phyloP scores from a whole-genome alignment of 371 early-diverging fungal species.

The Rhizopus sp. region DNA sequence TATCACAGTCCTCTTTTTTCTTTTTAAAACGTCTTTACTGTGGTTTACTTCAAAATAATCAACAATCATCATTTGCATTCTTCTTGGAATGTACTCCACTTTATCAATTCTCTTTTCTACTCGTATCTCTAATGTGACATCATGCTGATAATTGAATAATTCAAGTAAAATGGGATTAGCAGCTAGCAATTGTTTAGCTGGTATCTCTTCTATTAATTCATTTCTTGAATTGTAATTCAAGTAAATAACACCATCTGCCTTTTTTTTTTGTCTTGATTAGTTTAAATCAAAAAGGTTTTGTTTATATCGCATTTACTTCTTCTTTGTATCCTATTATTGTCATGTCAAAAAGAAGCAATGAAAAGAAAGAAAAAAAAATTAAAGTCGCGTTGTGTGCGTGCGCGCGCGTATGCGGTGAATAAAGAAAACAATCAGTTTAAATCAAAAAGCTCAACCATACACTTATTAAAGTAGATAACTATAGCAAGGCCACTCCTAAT shows the following conservation, averaged over 20 bases:
- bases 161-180: constrained; percentile 17
- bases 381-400: too few relatives aligned
- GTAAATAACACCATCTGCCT: not conserved
- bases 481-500: too few relatives aligned
- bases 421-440: too few relatives aligned
- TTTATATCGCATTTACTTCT: too few relatives aligned
- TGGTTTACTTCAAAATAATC: constrained; percentile 30
- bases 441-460: too few relatives aligned
- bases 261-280: not conserved
- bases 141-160: constrained; percentile 20
- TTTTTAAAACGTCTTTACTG: constrained; percentile 3
- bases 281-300: too few relatives aligned
- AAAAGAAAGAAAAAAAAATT: too few relatives aligned
- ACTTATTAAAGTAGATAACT: too few relatives aligned
- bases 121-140: constrained; percentile 13
- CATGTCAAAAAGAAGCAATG: too few relatives aligned
- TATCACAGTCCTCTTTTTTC: not conserved
- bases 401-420: too few relatives aligned
- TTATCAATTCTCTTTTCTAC: constrained; percentile 1
- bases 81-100: constrained; percentile 4
- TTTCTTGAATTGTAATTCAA: not conserved
- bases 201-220: constrained; percentile 6
- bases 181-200: constrained; percentile 19
- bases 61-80: constrained; percentile 22
- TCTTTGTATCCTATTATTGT: too few relatives aligned